These are phyloP conservation scores for Corymbia calophylla DNA, from an alignment of 441 rosid species.

Conservation along the genomic window DNA sequence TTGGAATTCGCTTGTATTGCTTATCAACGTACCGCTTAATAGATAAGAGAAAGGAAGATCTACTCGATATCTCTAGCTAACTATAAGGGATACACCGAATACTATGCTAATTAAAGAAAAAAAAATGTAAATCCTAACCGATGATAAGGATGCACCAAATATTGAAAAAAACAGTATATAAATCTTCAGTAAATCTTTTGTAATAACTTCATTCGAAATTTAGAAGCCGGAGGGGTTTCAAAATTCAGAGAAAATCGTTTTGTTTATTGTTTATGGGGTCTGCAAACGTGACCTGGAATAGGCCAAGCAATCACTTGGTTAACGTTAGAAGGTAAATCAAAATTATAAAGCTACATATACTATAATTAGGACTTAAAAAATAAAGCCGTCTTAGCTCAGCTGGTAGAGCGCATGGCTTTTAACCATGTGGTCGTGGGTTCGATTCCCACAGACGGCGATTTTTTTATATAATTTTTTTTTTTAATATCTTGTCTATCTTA, in stretches of 20 bases:
- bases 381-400: neutral
- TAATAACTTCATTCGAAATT: neutral
- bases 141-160: too few species aligned
- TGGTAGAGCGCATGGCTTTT: neutral
- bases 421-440: neutral
- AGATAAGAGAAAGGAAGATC: too few species aligned
- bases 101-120: too few species aligned
- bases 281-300: neutral
- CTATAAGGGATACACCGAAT: too few species aligned
- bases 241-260: neutral
- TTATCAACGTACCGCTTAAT: too few species aligned
- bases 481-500: too few species aligned
- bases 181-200: too few species aligned
- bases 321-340: neutral
- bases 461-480: fast-evolving
- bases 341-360: fast-evolving
- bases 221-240: neutral
- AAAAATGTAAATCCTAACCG: too few species aligned
- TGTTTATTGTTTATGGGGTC: neutral
- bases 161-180: too few species aligned
- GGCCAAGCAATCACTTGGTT: neutral
- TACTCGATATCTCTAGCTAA: too few species aligned
- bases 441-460: neutral
- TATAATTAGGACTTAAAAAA: fast-evolving
- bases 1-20: too few species aligned